A percentile compares a stretch with the other conserved stretches of the same genome.
Conservation (phyloP, 2,329 filamentous ascomycete species). For the Nigrospora osmanthi region DNA sequence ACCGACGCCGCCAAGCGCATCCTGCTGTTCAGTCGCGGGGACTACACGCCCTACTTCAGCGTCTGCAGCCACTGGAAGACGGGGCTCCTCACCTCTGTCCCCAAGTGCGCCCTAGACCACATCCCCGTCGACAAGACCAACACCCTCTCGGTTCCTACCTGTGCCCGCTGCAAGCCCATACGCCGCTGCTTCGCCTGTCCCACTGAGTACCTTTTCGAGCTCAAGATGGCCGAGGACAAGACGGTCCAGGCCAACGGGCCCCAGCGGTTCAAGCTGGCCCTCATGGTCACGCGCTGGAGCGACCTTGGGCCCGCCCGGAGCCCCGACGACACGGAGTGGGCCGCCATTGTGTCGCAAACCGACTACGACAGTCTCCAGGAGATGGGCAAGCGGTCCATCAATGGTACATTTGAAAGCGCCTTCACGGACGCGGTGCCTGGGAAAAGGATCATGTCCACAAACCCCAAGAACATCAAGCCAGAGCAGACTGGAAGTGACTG, state of each 20-base stretch:
- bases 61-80: conserved; percentile 1
- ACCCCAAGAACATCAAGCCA: background rate
- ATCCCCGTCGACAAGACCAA: background rate
- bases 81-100: background rate
- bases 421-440: background rate
- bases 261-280: background rate
- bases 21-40: background rate
- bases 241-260: background rate
- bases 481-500: background rate
- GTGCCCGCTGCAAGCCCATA: background rate
- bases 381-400: conserved; percentile 1
- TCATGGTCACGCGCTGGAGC: background rate
- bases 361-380: background rate
- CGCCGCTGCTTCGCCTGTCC: background rate
- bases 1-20: background rate
- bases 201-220: conserved; percentile 1
- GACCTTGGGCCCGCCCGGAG: background rate
- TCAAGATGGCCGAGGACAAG: conserved; percentile 1
- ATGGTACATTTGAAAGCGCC: background rate
- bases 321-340: background rate
- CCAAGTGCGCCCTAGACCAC: conserved; percentile 1
- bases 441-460: background rate
- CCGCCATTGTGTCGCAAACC: background rate
- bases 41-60: conserved; percentile 1
- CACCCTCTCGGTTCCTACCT: background rate